Evolutionary conservation across 345 rosid species (phyloP), one percentile per base, ranked within the genome.

Genomic region (Geranium brycei): DNA sequence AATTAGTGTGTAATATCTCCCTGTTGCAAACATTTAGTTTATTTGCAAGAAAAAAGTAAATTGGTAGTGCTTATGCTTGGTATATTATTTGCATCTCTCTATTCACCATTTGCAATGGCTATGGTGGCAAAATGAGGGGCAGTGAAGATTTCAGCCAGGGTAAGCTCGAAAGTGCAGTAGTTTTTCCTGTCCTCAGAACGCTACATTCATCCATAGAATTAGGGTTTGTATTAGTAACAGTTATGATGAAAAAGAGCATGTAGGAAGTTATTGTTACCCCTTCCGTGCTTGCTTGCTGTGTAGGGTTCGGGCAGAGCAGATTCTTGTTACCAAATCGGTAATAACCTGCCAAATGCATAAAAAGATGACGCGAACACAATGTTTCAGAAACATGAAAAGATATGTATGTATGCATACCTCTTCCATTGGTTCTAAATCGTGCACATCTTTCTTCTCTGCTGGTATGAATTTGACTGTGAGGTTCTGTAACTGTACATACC

Each of bases 391-490:
- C n/a, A n/a, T n/a, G n/a, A n/a, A 16, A 18, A 14, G 18, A 65
- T 7, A 60, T n/a, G 12, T n/a, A 23, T 1, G 23, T 17, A 41
- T 16, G 14, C 5, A 5, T 61, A 86, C 98, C 91, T 92, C 87
- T 12, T 89, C 88, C 81, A 83, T 75, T 0, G 97, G 87, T 66
- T 96, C 98, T 61, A 92, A 14, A 31, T 92, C 98, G 23, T 69
- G 91, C 64, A 92, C 75, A 66, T 92, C 90, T 17, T 68, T 79
- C 69, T 82, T 87, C 4, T 77, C 76, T 0, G 98, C 82, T 35
- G 98, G 97, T 73, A 89, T 83, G 79, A 92, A 92, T 67, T 96
- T 82, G 62, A 87, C 97, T 63, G 93, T 78, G 62, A 85, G 93
- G 75, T 73, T 83, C 62, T 92, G 95, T 73, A 87, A 70, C 65